These are phyloP conservation scores for Fraxinus dipetala DNA, from an alignment of 305 asterid species.

Conservation along the genomic window DNA sequence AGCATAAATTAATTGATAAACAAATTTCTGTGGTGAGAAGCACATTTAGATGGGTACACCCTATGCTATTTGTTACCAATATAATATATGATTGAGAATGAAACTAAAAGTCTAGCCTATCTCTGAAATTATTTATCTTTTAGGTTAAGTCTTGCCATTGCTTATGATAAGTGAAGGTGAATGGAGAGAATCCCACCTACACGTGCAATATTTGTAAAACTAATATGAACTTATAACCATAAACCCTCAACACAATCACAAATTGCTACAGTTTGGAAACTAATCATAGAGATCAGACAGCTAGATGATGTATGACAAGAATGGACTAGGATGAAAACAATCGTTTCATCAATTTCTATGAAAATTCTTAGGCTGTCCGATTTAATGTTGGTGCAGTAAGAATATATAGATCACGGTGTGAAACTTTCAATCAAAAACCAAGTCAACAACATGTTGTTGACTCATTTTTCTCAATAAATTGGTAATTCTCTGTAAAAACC, in stretches of 20 bases:
- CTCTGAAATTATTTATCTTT: not conserved
- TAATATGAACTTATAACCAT: not conserved
- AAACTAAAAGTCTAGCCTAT: not conserved
- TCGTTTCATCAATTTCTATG: not conserved
- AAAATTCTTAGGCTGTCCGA: not conserved
- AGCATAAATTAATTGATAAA: not conserved
- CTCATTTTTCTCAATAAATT: not conserved
- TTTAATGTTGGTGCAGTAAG: not conserved
- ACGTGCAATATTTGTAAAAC: not conserved
- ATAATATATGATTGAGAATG: not conserved
- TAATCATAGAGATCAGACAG: not conserved
- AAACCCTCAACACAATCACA: not conserved
- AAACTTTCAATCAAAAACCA: not conserved
- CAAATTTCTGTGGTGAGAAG: not conserved
- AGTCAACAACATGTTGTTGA: not conserved
- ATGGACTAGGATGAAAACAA: not conserved
- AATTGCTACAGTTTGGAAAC: not conserved
- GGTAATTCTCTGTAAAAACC: not conserved
- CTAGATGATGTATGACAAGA: not conserved
- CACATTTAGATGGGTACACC: not conserved
- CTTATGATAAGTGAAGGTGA: not conserved
- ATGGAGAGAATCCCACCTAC: not conserved
- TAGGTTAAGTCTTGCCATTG: not conserved
- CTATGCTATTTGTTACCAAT: not conserved
- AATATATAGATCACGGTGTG: not conserved